These are phyloP conservation scores for Bathelium albidoporum DNA, from an alignment of 495 filamentous ascomycete species.

Conservation along the genomic window DNA sequence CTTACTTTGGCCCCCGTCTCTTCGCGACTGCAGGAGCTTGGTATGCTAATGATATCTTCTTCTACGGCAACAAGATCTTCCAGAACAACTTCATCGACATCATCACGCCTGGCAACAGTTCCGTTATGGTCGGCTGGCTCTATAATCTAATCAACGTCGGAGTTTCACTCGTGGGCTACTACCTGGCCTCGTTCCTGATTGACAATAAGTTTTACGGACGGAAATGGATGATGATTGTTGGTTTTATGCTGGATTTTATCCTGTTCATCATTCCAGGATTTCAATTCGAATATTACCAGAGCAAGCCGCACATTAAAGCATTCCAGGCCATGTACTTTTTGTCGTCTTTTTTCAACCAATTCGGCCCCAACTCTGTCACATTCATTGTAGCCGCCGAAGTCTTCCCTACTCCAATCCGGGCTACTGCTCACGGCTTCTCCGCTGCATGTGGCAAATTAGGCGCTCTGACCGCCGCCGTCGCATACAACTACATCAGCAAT, in stretches of 20 bases:
- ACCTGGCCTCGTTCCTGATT: constrained; percentile 66
- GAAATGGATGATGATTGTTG: constrained; percentile 84
- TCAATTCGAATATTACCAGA: constrained; percentile 68
- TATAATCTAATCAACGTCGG: constrained; percentile 82
- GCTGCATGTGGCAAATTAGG: constrained; percentile 76
- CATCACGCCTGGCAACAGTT: constrained; percentile 49
- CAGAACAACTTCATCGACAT: constrained; percentile 74
- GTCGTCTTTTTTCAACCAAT: constrained; percentile 92
- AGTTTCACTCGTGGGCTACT: constrained; percentile 76
- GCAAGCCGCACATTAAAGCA: constrained; percentile 49
- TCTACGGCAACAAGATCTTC: constrained; percentile 97
- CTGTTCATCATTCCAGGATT: constrained; percentile 80
- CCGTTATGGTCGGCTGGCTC: constrained; percentile 71
- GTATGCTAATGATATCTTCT: constrained; percentile 92
- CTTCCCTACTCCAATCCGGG: constrained; percentile 80
- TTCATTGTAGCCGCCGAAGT: constrained; percentile 90
- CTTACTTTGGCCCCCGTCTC: constrained; percentile 69
- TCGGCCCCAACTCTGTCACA: constrained; percentile 83
- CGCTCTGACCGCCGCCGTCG: constrained; percentile 68
- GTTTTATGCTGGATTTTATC: constrained; percentile 78
- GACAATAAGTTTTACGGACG: constrained; percentile 89
- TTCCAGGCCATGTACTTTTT: constrained; percentile 95
- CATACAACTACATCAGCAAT: constrained; percentile 80
- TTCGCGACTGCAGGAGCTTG: constrained; percentile 76
- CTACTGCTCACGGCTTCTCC: constrained; percentile 81